Percentiles rank a stretch among this genome's conserved stretches.
Conservation (phyloP, 1,284 basidiomycete species). For the Mycosarcoma maydis region DNA sequence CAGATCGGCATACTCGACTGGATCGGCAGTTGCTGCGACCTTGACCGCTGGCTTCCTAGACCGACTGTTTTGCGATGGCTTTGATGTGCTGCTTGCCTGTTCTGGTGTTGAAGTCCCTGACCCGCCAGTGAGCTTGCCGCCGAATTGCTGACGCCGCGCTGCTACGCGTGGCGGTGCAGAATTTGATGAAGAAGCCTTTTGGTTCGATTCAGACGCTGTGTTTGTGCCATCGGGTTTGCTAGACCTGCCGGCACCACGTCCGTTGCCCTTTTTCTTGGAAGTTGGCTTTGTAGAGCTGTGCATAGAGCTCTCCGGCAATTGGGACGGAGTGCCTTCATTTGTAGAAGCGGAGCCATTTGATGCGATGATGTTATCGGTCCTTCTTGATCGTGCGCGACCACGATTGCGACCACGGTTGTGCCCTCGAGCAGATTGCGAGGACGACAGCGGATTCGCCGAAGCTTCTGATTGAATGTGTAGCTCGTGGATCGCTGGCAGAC, state of each 20-base stretch:
- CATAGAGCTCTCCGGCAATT: background rate
- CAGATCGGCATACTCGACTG: constrained; percentile 58
- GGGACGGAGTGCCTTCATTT: background rate
- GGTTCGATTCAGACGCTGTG: background rate
- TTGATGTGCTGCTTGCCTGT: background rate
- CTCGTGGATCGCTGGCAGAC: constrained; percentile 15
- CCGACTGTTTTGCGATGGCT: constrained; percentile 15
- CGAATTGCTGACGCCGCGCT: constrained; percentile 47
- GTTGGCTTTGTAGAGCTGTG: constrained; percentile 2
- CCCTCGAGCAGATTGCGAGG: constrained; percentile 12
- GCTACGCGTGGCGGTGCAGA: constrained; percentile 15
- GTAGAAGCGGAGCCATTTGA: background rate
- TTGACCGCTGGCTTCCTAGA: constrained; percentile 34
- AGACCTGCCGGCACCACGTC: constrained; percentile 13
- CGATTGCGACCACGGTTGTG: constrained; percentile 22
- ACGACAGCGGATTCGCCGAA: constrained; percentile 8
- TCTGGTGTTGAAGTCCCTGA: constrained; percentile 1
- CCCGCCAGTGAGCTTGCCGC: constrained; percentile 46
- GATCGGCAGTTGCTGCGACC: constrained; percentile 21
- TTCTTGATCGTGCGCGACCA: constrained; percentile 17
- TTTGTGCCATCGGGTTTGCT: constrained; percentile 5
- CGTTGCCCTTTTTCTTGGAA: constrained; percentile 4
- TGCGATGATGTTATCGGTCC: background rate
- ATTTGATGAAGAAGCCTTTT: background rate
- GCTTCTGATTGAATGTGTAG: constrained; percentile 9